Evolutionary conservation across 495 filamentous ascomycete genomes (phyloP), one percentile per base, ranked within the genome.

Genomic region (Margaritispora aquatica): DNA sequence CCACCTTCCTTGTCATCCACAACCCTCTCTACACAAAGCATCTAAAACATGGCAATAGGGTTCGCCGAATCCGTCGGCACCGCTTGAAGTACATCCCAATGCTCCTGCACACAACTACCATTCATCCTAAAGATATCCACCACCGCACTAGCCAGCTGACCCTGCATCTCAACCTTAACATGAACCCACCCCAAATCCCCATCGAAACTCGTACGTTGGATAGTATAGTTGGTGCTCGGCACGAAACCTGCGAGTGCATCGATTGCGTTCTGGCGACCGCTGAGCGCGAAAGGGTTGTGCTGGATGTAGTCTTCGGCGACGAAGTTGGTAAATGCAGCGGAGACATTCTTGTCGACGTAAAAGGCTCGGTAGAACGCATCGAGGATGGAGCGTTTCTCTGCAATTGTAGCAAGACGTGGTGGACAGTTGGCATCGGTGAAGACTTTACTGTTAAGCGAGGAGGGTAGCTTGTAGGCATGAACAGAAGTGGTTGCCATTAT

Each of bases 201-300:
- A 52, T 36, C 15, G 34, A 59, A 52, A 10, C 21, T 24, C 5
- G 11, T 4, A 24, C 51, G 26, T 9, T 20, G 20, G 27, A 59
- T 51, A 7, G 56, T 59, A 20, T 24, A 36, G 56, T 51, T 59
- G 15, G 31, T 23, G 8, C 15, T 11, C n/a, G 19, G 10, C 4
- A 59, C 10, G 27, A 59, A 44, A 22, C 21, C 21, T 13, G 21
- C 13, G 3, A 51, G 21, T 11, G 13, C 31, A 8, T 26, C 47
- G 27, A 63, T 63, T n/a, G 61, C 55, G 21, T 22, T 31, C 55
- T 63, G 61, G 7, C 56, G 61, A 17, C 56, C 56, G 5, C 23
- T 36, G 17, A 55, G 55, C 0, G 38, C 61, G 26, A 38, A 51
- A 15, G 56, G 56, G 51, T 63, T 63, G 51, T 63, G 61, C 47